Evolutionary conservation across 192 early-diverging fungal genomes (phyloP).

Genomic region (Linnemannia hyalina): DNA sequence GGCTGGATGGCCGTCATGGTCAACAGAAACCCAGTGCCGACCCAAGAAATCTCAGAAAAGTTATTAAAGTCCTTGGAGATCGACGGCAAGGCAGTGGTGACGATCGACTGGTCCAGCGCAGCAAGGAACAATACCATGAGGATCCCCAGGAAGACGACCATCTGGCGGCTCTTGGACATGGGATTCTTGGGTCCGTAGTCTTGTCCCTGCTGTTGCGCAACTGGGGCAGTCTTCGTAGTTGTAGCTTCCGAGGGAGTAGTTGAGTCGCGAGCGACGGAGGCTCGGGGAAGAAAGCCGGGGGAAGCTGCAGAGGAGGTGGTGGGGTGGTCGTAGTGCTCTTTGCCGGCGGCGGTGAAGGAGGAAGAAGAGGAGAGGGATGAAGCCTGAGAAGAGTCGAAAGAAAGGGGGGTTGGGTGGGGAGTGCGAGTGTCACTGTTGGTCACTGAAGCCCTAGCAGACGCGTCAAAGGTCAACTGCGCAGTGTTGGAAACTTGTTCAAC

Average conservation of each 20-base stretch:
- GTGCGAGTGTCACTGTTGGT: neutral
- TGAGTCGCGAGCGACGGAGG: neutral
- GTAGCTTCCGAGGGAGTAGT: neutral
- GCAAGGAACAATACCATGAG: constrained; percentile 66
- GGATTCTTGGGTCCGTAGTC: constrained; percentile 45
- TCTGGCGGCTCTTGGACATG: constrained; percentile 25
- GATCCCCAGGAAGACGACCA: constrained; percentile 47
- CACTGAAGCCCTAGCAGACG: neutral
- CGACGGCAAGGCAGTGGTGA: constrained; percentile 67
- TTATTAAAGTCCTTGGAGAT: constrained; percentile 70
- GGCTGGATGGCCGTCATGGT: constrained; percentile 55
- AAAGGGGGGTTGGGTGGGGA: neutral
- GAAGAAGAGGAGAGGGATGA: neutral
- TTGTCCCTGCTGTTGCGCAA: constrained; percentile 21
- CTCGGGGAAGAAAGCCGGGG: neutral
- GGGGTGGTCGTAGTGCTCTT: neutral
- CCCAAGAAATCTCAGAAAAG: constrained; percentile 77
- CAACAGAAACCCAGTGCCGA: constrained; percentile 80
- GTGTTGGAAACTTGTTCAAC: neutral
- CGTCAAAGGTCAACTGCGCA: constrained; percentile 1
- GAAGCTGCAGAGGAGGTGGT: neutral
- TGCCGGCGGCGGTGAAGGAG: neutral
- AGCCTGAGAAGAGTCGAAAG: neutral
- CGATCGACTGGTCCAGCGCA: constrained; percentile 70
- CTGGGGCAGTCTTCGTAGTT: neutral